These are phyloP conservation scores for Yamadazyma triangularis DNA, from an alignment of 1,139 yeast genomes.

Conservation along the genomic window DNA sequence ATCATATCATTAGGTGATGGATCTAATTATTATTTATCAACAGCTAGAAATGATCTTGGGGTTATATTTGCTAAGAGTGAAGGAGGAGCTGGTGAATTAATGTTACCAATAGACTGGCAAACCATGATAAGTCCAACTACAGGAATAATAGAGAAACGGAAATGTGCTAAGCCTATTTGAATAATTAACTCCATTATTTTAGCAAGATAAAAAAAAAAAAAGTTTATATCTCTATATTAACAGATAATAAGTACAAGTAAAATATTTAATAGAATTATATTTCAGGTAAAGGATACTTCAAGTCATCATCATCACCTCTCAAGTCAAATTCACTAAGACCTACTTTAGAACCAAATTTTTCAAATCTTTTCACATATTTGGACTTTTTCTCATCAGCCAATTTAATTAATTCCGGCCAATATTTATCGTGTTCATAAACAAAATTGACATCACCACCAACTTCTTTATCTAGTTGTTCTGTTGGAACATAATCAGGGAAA, in stretches of 20 bases:
- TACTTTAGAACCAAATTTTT: slow-evolving; percentile 59
- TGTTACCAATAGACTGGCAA: slow-evolving; percentile 96
- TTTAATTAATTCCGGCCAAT: slow-evolving; percentile 70
- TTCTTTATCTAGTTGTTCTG: slow-evolving; percentile 73
- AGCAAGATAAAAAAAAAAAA: not conserved
- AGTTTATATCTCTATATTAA: not conserved
- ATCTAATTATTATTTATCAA: slow-evolving; percentile 78
- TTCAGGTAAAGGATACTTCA: slow-evolving; percentile 33
- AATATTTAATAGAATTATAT: slow-evolving; percentile 1
- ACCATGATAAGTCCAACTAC: slow-evolving; percentile 78
- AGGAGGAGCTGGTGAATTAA: slow-evolving; percentile 68
- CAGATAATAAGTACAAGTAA: slow-evolving; percentile 1
- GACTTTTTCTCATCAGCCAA: slow-evolving; percentile 54
- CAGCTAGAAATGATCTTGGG: slow-evolving; percentile 89
- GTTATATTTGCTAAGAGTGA: slow-evolving; percentile 80
- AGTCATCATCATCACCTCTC: slow-evolving; percentile 17
- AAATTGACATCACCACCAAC: slow-evolving; percentile 85
- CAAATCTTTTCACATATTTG: slow-evolving; percentile 58
- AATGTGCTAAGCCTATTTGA: slow-evolving; percentile 84
- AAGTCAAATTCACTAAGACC: slow-evolving; percentile 64
- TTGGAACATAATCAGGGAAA: slow-evolving; percentile 75
- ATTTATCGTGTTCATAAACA: slow-evolving; percentile 70
- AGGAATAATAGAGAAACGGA: slow-evolving; percentile 74
- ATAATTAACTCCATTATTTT: not conserved
- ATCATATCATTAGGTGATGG: slow-evolving; percentile 92